Base-by-base conservation (phyloP, 2,329 filamentous ascomycete species). In the Emergomyces pasteurianus region DNA sequence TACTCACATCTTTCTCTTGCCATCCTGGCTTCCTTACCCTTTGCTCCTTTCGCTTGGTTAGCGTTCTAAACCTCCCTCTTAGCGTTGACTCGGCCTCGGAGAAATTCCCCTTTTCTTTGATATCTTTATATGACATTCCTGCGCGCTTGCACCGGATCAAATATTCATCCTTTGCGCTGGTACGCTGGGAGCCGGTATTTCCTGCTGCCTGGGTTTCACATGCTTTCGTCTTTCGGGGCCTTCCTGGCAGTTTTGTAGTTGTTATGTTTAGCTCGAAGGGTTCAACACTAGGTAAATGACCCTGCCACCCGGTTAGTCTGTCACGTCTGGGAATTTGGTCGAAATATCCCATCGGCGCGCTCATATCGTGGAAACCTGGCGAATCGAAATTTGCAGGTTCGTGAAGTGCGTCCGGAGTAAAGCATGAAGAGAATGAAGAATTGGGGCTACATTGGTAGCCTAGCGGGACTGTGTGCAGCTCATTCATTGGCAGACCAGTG, bases 1-100 rank as follows among this genome's bases (percentile, higher is more conserved):
- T 55, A 71, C 76, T 72, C 65, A 79, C 78, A 67, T 80, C 78
- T 36, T 69, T 67, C 12, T 71, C 66, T 8, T 68, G 64, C 78
- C 77, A 79, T 21, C 72, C 70, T 0, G 78, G 78, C 59, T 77
- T 79, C 42, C 78, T 70, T 7, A 79, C 72, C 4, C 78, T 69
- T 34, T 77, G 71, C 40, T 78, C 75, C 58, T 77, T 78, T 0
- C 68, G 62, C 60, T 79, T 79, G 0, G 76, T 79, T 23, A 79
- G 65, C 1, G 74, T 78, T 34, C 78, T 73, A 60, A 74, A 79
- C 23, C 78, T 71, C 1, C 78, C 78, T 31, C 78, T 73, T 2
- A 80, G 68, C 1, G 78, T 80, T 3, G 78, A 80, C 59, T 79
- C 78, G 0, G 78, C 77, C 62, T 79, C 77, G 28, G 70, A 71